Percentiles rank a stretch among this genome's conserved stretches.
These are phyloP conservation scores for Lanmaoa pseudosensibilis DNA, from an alignment of 768 basidiomycete species.

Conservation along the genomic window DNA sequence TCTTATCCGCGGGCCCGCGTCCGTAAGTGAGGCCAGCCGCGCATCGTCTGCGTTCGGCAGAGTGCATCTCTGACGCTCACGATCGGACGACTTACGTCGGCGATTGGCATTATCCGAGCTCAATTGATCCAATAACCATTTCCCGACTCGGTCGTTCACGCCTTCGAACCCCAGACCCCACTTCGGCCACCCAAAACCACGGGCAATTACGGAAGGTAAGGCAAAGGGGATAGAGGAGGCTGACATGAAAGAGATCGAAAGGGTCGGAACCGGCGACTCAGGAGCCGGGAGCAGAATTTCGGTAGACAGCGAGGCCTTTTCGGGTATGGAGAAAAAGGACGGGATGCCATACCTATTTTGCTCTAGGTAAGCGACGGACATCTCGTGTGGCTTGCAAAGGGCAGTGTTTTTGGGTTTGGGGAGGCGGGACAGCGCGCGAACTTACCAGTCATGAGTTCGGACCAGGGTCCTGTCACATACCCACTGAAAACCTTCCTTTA, in stretches of 20 bases:
- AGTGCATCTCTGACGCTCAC: background rate
- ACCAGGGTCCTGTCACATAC: slow-evolving; percentile 67
- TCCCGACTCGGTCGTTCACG: slow-evolving; percentile 72
- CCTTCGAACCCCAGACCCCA: slow-evolving; percentile 82
- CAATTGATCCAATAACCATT: slow-evolving; percentile 67
- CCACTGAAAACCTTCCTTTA: slow-evolving; percentile 75
- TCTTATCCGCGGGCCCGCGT: slow-evolving; percentile 46
- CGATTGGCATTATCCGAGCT: background rate
- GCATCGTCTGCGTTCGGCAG: background rate
- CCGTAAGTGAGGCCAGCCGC: background rate
- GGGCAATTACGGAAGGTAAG: slow-evolving; percentile 71
- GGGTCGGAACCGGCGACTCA: slow-evolving; percentile 40
- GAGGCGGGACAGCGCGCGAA: background rate
- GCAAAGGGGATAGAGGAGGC: slow-evolving; percentile 82
- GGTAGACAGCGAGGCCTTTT: slow-evolving; percentile 67
- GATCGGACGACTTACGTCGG: background rate
- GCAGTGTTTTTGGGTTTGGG: background rate
- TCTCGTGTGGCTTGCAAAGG: background rate
- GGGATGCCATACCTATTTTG: slow-evolving; percentile 71
- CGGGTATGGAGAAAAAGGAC: slow-evolving; percentile 78
- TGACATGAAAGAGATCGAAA: slow-evolving; percentile 80
- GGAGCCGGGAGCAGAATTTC: slow-evolving; percentile 48
- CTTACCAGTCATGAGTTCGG: slow-evolving; percentile 83
- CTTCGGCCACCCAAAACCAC: slow-evolving; percentile 81
- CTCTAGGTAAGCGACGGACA: slow-evolving; percentile 6